Evolutionary conservation across 352 stramenopile species (phyloP), one percentile per base, ranked within the genome.

Genomic region (Globisporangium canariense): DNA sequence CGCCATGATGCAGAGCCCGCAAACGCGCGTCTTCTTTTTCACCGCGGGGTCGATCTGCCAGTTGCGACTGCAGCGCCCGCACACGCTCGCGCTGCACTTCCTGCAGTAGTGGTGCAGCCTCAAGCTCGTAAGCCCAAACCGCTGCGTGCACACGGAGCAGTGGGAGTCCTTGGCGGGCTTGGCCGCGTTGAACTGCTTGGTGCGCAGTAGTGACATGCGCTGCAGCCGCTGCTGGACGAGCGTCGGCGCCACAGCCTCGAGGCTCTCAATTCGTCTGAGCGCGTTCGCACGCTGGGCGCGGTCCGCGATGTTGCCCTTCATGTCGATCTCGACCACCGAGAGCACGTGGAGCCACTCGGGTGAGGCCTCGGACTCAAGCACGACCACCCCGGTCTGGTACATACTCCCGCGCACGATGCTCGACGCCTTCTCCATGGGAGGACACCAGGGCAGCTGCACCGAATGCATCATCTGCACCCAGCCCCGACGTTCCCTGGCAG

Each of bases 391-490:
- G 1, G 70, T 74, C 20, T 71, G 75, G 45, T 76, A 78, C 40
- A 83, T 70, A 7, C 51, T 64, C 7, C 65, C 74, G 13, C 77
- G 77, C 13, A 80, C 65, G 43, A 78, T 62, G 66, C 62, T 62
- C 32, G 74, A 62, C 0, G 58, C 52, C 52, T 74, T 71, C 22
- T 78, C 69, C 18, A 86, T 65, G 40, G 74, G 52, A 32, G 77
- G 76, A 58, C 74, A 85, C 57, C 73, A 82, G 16, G 78, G 72
- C 20, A 89, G 69, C 52, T 84, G 77, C 52, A 89, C 80, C 45
- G 79, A 89, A 61, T 89, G 79, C 63, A 89, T 74, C 56, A 69
- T 74, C 9, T 81, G 75, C 16, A 83, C 73, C 77, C 76, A 89
- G 8, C 79, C 79, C 16, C 71, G 71, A 6, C 70, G 59, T 2